phyloP scores from a whole-genome alignment of 2,329 filamentous ascomycete species.

The Trichothecium roseum region DNA sequence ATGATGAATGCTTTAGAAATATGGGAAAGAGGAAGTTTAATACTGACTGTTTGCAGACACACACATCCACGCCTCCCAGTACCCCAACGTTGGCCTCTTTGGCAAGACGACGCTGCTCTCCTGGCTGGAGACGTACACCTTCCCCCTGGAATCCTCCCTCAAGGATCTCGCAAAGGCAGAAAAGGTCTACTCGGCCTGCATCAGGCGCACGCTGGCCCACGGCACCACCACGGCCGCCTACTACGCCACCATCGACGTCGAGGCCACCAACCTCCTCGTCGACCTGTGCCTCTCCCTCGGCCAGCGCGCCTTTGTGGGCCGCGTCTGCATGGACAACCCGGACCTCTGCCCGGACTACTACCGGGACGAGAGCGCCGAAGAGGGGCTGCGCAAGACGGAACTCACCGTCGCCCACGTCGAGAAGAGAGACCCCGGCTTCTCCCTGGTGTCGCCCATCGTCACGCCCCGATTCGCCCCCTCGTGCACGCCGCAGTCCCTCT shows the following conservation, averaged over 20 bases:
- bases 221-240: slow-evolving; percentile 53
- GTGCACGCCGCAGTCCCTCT: slow-evolving; percentile 51
- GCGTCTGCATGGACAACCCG: slow-evolving; percentile 52
- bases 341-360: slow-evolving; percentile 45
- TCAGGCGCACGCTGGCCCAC: slow-evolving; percentile 49
- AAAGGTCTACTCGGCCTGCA: slow-evolving; percentile 37
- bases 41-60: too few species aligned
- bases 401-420: slow-evolving; percentile 37
- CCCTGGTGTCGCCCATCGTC: slow-evolving; percentile 50
- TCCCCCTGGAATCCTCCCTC: slow-evolving; percentile 54
- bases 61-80: slow-evolving; percentile 57
- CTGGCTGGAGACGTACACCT: slow-evolving; percentile 56
- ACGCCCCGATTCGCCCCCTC: slow-evolving; percentile 62
- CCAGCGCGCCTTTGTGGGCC: slow-evolving; percentile 50
- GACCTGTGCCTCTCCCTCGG: slow-evolving; percentile 40
- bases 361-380: slow-evolving; percentile 31
- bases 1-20: too few species aligned
- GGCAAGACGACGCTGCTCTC: slow-evolving; percentile 45
- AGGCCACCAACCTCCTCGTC: slow-evolving; percentile 46
- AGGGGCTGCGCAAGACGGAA: slow-evolving; percentile 37
- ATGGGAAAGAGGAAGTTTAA: too few species aligned
- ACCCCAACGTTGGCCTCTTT: slow-evolving; percentile 35
- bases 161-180: slow-evolving; percentile 40
- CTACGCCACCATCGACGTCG: slow-evolving; percentile 45
- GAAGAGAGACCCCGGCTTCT: slow-evolving; percentile 24